phyloP scores from a whole-genome alignment of 495 filamentous ascomycete genomes.

The Penicillium odoratum region DNA sequence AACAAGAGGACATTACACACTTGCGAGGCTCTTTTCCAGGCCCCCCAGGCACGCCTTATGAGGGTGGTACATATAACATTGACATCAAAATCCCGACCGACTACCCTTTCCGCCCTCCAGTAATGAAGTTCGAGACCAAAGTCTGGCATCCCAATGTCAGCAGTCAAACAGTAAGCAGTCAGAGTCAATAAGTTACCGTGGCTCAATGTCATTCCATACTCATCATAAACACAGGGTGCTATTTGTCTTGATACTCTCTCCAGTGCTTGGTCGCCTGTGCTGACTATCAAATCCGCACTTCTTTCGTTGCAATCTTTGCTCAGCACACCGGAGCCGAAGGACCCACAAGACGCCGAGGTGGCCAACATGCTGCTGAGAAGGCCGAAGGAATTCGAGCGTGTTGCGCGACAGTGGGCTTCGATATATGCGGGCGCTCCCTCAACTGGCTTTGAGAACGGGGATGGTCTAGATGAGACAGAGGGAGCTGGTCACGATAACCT shows the following conservation, averaged over 20 bases:
- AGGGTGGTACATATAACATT: conserved; percentile 79
- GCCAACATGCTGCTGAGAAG: conserved; percentile 83
- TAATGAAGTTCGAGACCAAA: conserved; percentile 92
- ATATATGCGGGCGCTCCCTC: conserved; percentile 78
- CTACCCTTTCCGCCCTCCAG: conserved; percentile 90
- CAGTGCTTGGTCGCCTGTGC: conserved; percentile 86
- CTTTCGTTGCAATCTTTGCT: conserved; percentile 91
- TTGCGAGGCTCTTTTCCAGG: conserved; percentile 82
- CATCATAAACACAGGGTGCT: conserved; percentile 63
- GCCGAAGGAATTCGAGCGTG: conserved; percentile 74
- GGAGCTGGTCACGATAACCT: conserved; percentile 43
- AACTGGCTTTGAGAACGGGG: conserved; percentile 47
- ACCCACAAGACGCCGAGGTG: conserved; percentile 96
- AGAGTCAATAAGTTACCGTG: neutral
- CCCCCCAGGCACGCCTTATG: conserved; percentile 91
- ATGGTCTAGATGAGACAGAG: conserved; percentile 48
- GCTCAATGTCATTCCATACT: neutral
- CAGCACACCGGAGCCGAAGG: conserved; percentile 90
- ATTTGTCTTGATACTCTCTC: conserved; percentile 96
- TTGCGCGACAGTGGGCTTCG: conserved; percentile 88
- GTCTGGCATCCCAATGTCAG: conserved; percentile 98
- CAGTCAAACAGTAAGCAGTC: conserved; percentile 78
- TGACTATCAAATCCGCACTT: conserved; percentile 93
- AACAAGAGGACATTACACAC: conserved; percentile 74
- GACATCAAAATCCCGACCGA: conserved; percentile 85